A percentile compares a stretch with the other conserved stretches of the same genome.
Conservation (phyloP, 2,329 filamentous ascomycete species). For the Fusarium musae region DNA sequence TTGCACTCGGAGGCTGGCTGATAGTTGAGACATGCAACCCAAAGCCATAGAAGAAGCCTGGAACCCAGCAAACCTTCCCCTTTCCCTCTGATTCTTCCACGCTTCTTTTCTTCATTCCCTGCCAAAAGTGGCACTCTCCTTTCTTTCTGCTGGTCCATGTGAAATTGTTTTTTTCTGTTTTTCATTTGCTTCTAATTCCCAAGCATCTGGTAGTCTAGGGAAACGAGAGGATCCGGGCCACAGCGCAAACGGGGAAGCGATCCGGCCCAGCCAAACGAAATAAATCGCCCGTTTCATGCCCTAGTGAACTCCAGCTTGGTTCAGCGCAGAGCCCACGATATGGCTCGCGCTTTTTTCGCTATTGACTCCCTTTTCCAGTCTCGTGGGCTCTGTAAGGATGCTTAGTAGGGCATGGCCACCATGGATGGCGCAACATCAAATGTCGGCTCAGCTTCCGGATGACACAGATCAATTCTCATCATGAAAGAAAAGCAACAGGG, state of each 20-base stretch:
- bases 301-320: constrained; percentile 26
- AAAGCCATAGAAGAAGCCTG: constrained; percentile 5
- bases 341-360: constrained; percentile 38
- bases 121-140: constrained; percentile 20
- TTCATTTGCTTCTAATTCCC: constrained; percentile 40
- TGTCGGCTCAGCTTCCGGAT: constrained; percentile 33
- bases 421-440: constrained; percentile 14
- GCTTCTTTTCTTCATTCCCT: constrained; percentile 14
- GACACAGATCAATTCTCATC: background rate
- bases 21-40: constrained; percentile 5
- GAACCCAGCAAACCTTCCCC: background rate
- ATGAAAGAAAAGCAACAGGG: constrained; percentile 13
- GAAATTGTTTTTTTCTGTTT: constrained; percentile 33
- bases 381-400: constrained; percentile 24
- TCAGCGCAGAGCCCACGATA: constrained; percentile 32
- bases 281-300: constrained; percentile 41
- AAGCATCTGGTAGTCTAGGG: constrained; percentile 43
- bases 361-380: constrained; percentile 34
- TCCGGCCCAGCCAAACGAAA: constrained; percentile 43
- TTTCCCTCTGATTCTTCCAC: constrained; percentile 23
- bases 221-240: constrained; percentile 34
- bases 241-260: constrained; percentile 41
- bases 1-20: background rate
- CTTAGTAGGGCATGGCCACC: constrained; percentile 1
- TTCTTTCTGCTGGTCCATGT: constrained; percentile 25